A percentile compares a stretch with the other conserved stretches of the same genome.
Conservation (phyloP, 169 alveolate genomes). For the Eimeria brunetti region DNA sequence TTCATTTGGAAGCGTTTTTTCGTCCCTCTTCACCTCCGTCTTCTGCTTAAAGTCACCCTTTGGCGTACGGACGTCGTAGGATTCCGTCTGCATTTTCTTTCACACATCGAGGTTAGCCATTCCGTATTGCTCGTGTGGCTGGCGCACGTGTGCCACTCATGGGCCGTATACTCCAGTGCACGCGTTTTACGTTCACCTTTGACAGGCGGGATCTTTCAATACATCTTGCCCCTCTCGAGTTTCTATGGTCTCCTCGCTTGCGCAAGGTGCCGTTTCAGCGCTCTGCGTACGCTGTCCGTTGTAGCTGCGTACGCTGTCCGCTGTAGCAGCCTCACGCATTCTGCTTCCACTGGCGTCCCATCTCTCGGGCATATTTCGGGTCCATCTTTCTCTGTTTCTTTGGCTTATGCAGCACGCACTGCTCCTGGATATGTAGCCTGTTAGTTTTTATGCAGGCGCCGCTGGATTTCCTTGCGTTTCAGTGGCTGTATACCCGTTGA, state of each 20-base stretch:
- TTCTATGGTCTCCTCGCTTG: neutral
- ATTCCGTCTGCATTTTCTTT: neutral
- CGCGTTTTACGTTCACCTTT: neutral
- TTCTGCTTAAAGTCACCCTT: neutral
- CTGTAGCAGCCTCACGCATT: neutral
- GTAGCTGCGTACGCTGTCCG: no score
- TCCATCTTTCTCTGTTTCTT: neutral
- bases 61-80: neutral
- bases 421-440: neutral
- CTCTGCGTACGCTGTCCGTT: no score
- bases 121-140: neutral
- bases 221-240: neutral
- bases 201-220: neutral
- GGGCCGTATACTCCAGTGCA: neutral
- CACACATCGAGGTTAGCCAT: neutral
- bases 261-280: neutral
- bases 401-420: neutral
- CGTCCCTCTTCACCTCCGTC: neutral
- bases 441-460: neutral
- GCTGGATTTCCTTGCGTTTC: neutral
- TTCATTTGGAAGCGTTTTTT: neutral
- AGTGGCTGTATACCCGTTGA: neutral
- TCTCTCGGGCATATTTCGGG: neutral
- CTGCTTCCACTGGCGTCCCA: neutral
- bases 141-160: neutral